Conservation (phyloP, 2,329 filamentous ascomycete species). For the Trichoderma koningiopsis region DNA sequence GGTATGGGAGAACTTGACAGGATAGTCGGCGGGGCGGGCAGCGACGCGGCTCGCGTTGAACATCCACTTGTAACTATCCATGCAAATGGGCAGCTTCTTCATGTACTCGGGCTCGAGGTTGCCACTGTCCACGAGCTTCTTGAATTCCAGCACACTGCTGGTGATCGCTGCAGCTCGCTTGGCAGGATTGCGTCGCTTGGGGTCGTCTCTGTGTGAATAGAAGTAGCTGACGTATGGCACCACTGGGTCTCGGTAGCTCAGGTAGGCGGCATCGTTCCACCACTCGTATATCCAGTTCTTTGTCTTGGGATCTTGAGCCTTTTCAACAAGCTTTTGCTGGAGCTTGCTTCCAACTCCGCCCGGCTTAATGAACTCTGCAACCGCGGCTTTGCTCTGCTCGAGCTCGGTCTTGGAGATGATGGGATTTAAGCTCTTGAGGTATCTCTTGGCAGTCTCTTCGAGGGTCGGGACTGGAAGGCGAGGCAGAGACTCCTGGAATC, state of each 20-base stretch:
- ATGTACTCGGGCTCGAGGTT: conserved; percentile 96
- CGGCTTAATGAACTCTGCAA: conserved; percentile 86
- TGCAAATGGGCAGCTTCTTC: conserved; percentile 95
- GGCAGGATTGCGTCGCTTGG: conserved; percentile 79
- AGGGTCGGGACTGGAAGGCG: conserved; percentile 78
- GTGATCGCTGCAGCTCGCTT: conserved; percentile 92
- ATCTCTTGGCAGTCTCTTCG: conserved; percentile 78
- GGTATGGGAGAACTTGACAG: conserved; percentile 73
- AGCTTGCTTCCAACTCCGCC: conserved; percentile 79
- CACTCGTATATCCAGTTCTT: conserved; percentile 97
- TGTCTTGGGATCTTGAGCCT: conserved; percentile 74
- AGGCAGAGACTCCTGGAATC: conserved; percentile 84
- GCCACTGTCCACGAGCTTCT: conserved; percentile 81
- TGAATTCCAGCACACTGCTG: conserved; percentile 86
- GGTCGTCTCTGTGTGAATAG: conserved; percentile 96
- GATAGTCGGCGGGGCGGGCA: conserved; percentile 77
- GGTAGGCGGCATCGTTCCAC: conserved; percentile 97
- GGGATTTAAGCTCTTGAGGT: conserved; percentile 78
- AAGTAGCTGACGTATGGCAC: conserved; percentile 99
- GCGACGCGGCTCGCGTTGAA: conserved; percentile 92
- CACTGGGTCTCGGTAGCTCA: conserved; percentile 90
- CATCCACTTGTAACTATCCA: conserved; percentile 99
- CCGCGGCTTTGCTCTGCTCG: conserved; percentile 75
- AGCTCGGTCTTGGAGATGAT: conserved; percentile 70
- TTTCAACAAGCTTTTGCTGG: conserved; percentile 83